phyloP scores from a whole-genome alignment of 768 basidiomycete species.

The Termitomyces heimii region DNA sequence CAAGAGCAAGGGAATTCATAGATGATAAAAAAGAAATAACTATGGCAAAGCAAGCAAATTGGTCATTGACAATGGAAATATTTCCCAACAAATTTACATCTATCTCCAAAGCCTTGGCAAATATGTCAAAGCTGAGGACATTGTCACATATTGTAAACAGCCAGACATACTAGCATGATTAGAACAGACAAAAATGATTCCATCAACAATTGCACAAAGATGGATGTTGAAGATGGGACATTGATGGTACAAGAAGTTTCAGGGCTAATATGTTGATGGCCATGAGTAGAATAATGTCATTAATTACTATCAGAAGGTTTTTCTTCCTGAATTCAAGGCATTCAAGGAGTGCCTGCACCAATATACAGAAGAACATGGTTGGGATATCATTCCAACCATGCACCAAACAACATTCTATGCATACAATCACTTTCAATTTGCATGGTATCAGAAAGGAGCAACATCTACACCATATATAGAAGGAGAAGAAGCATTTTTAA shows the following conservation, averaged over 20 bases:
- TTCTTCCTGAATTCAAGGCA: conserved; percentile 9
- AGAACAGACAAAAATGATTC: conserved; percentile 6
- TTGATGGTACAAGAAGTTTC: conserved; percentile 11
- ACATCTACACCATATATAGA: conserved; percentile 20
- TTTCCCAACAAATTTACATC: conserved; percentile 10
- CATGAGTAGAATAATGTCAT: conserved; percentile 25
- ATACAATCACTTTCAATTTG: conserved; percentile 18
- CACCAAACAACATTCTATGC: conserved; percentile 30
- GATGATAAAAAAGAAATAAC: not conserved
- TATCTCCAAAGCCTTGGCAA: conserved; percentile 18
- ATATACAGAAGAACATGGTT: conserved; percentile 13
- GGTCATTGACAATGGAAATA: conserved; percentile 10
- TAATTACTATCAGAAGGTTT: conserved; percentile 20
- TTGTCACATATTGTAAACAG: too few relatives aligned
- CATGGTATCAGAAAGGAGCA: conserved; percentile 19
- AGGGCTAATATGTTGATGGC: conserved; percentile 24
- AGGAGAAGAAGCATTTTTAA: conserved; percentile 26
- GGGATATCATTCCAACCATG: not conserved
- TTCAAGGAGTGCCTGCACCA: not conserved
- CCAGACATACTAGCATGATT: not conserved
- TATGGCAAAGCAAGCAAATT: not conserved
- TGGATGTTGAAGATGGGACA: conserved; percentile 21
- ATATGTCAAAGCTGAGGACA: conserved; percentile 16
- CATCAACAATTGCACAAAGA: conserved; percentile 15
- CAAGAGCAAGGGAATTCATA: not conserved